phyloP scores from a whole-genome alignment of 352 stramenopile species.

The Globisporangium irregulare region DNA sequence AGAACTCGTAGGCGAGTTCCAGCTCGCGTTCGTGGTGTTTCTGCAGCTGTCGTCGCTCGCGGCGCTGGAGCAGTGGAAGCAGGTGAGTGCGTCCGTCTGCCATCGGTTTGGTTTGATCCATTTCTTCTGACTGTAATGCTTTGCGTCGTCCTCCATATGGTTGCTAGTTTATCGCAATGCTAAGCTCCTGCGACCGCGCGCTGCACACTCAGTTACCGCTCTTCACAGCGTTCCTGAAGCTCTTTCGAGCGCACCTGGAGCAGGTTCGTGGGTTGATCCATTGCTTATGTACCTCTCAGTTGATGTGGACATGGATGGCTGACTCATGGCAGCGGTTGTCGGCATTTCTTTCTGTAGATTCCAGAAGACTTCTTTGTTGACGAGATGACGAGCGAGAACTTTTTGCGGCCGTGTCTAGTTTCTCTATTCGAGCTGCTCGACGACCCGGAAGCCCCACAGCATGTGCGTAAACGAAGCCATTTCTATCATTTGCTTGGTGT shows the following conservation, averaged over 20 bases:
- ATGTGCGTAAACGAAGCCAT: constrained; percentile 22
- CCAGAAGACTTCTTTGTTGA: constrained; percentile 71
- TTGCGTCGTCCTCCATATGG: neutral
- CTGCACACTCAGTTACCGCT: constrained; percentile 36
- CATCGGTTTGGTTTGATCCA: too few species aligned
- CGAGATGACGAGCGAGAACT: constrained; percentile 56
- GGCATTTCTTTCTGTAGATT: constrained; percentile 30
- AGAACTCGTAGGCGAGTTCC: constrained; percentile 89
- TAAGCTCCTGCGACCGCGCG: constrained; percentile 62
- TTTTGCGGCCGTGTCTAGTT: constrained; percentile 51
- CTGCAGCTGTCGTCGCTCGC: constrained; percentile 91
- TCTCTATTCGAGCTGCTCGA: constrained; percentile 68
- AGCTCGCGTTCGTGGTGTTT: constrained; percentile 93
- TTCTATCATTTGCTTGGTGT: neutral
- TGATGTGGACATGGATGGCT: neutral
- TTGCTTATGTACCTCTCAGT: neutral
- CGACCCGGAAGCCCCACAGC: constrained; percentile 31
- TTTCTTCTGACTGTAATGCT: too few species aligned
- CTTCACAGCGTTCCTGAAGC: constrained; percentile 55
- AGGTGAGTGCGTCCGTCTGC: constrained; percentile 31
- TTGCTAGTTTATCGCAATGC: constrained; percentile 55
- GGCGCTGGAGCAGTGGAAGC: constrained; percentile 93
- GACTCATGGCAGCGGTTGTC: neutral
- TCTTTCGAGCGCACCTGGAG: constrained; percentile 54
- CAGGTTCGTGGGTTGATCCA: constrained; percentile 26